Conservation (phyloP, 2,329 filamentous ascomycete species). For the Neopestalotiopsis sp. region DNA sequence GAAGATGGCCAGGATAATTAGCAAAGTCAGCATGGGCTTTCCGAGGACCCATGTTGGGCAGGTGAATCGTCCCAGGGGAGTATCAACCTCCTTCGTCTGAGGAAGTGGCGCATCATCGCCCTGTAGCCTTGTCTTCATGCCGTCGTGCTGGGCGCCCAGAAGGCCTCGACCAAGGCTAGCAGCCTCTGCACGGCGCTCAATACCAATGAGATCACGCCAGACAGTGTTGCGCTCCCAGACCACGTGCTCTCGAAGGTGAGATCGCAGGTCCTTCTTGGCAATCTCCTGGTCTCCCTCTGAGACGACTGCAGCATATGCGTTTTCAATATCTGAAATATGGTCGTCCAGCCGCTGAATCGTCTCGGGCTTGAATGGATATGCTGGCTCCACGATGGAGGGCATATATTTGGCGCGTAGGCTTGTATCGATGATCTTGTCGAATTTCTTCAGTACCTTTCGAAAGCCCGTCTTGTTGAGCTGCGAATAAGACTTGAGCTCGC, state of each 20-base stretch:
- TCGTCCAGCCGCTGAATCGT: constrained; percentile 75
- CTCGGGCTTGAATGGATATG: constrained; percentile 79
- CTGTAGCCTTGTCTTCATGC: constrained; percentile 74
- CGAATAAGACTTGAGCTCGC: constrained; percentile 93
- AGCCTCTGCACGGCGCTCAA: constrained; percentile 93
- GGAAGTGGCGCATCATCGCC: constrained; percentile 77
- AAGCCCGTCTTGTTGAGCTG: constrained; percentile 98
- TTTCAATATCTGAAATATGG: constrained; percentile 76
- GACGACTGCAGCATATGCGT: constrained; percentile 80
- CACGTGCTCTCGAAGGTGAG: constrained; percentile 93
- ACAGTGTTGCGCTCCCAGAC: constrained; percentile 99
- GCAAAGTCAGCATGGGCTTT: constrained; percentile 77
- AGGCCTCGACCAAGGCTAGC: constrained; percentile 88
- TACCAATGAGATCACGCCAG: constrained; percentile 98
- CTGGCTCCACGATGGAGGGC: constrained; percentile 72
- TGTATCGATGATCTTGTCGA: constrained; percentile 92
- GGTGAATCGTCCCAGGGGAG: constrained; percentile 78
- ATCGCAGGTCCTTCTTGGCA: constrained; percentile 83
- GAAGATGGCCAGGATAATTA: constrained; percentile 77
- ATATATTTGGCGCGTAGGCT: constrained; percentile 81
- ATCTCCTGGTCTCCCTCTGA: constrained; percentile 79
- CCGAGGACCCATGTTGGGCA: constrained; percentile 85
- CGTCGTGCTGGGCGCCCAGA: constrained; percentile 75
- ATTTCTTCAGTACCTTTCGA: constrained; percentile 96
- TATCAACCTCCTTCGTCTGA: constrained; percentile 71